A percentile compares a stretch with the other conserved stretches of the same genome.
Evolutionary conservation across 768 basidiomycete species (phyloP).

Genomic region (Rhizopogon roseolus): DNA sequence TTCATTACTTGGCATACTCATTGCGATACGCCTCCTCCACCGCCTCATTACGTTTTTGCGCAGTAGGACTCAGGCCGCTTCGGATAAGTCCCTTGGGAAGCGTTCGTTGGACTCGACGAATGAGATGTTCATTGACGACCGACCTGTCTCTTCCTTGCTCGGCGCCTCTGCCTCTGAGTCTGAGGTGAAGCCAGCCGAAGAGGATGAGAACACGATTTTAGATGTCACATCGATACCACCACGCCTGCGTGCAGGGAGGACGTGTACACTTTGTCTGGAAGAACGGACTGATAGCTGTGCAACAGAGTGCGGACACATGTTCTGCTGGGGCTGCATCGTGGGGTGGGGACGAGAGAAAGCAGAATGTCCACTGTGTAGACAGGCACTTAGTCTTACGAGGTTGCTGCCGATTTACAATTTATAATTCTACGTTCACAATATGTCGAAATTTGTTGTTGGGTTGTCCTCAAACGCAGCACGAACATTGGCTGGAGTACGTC

Average conservation of each 20-base stretch:
- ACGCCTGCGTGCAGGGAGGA: conserved; percentile 51
- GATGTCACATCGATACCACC: conserved; percentile 53
- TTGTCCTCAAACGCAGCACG: background rate
- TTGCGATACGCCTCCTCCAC: conserved; percentile 59
- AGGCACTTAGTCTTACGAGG: conserved; percentile 61
- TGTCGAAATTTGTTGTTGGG: background rate
- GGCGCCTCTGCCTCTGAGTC: conserved; percentile 46
- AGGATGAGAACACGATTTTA: conserved; percentile 65
- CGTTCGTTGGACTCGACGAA: conserved; percentile 23
- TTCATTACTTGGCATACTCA: conserved; percentile 75
- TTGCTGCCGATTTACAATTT: conserved; percentile 83
- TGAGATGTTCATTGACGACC: conserved; percentile 53
- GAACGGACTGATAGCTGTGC: conserved; percentile 77
- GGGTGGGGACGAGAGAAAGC: conserved; percentile 90
- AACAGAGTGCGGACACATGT: conserved; percentile 87
- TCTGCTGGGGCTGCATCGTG: conserved; percentile 87
- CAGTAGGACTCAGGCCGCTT: conserved; percentile 17
- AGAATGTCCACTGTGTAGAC: conserved; percentile 86
- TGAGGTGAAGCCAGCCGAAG: conserved; percentile 55
- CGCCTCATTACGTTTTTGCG: conserved; percentile 49
- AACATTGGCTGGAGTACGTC: background rate
- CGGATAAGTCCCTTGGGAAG: conserved; percentile 30
- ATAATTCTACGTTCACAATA: conserved; percentile 28
- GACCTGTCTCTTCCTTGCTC: conserved; percentile 54
- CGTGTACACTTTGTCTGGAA: conserved; percentile 81